Percentiles rank a stretch among this genome's conserved stretches.
Evolutionary conservation across 768 basidiomycete species (phyloP).

Genomic region (Psilocybe subaeruginosa): DNA sequence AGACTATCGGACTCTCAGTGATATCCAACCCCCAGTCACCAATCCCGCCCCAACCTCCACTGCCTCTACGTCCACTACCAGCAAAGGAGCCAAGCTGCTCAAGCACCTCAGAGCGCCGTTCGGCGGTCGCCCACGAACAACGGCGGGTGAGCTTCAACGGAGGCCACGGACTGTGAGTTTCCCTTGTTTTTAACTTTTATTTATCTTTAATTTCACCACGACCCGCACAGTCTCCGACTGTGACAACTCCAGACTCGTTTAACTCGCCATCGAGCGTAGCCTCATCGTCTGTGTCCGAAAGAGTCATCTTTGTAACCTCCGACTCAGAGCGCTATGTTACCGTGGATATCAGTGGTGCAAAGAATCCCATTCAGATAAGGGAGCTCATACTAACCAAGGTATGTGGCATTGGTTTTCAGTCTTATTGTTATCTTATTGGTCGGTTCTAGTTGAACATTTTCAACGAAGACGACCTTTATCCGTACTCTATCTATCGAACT

Average conservation of each 20-base stretch:
- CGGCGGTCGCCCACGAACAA: conserved; percentile 27
- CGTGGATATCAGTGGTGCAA: conserved; percentile 72
- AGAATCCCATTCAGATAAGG: conserved; percentile 68
- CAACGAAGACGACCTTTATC: conserved; percentile 78
- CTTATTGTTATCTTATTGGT: conserved; percentile 6
- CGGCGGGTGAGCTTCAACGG: conserved; percentile 20
- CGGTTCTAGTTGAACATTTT: conserved; percentile 69
- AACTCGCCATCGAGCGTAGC: conserved; percentile 28
- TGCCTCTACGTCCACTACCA: background rate
- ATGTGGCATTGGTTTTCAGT: conserved; percentile 20
- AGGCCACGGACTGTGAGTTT: conserved; percentile 38
- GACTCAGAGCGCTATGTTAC: conserved; percentile 78
- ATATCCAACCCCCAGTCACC: conserved; percentile 12
- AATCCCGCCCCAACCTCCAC: conserved; percentile 16
- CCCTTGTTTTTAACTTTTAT: conserved; percentile 15
- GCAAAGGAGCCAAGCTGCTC: conserved; percentile 32
- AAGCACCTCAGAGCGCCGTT: conserved; percentile 36
- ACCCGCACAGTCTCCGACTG: conserved; percentile 41
- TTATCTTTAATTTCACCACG: conserved; percentile 20
- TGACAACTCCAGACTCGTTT: conserved; percentile 37
- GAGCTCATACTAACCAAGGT: conserved; percentile 85
- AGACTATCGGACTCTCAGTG: conserved; percentile 17
- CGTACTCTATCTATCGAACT: conserved; percentile 83
- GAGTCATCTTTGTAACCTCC: conserved; percentile 68
- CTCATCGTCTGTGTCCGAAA: conserved; percentile 35